phyloP scores from a whole-genome alignment of 768 basidiomycete species.

The Lentinula edodes region DNA sequence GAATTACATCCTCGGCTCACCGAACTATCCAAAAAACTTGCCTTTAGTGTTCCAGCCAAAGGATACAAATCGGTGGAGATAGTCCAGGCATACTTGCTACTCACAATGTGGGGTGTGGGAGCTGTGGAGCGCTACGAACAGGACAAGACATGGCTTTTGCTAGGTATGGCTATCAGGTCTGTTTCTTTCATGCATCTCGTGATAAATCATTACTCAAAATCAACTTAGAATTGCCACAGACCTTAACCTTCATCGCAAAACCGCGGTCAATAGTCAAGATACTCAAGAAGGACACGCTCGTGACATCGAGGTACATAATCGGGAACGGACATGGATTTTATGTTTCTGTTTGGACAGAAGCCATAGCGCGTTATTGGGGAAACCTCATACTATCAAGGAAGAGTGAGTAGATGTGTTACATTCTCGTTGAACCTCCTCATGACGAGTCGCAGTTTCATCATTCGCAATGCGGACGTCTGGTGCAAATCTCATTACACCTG shows the following conservation, averaged over 20 bases:
- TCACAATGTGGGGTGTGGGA: constrained; percentile 87
- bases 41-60: constrained; percentile 79
- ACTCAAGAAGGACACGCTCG: constrained; percentile 76
- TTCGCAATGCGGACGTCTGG: constrained; percentile 79
- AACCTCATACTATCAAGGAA: constrained; percentile 88
- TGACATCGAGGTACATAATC: constrained; percentile 84
- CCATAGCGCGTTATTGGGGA: constrained; percentile 93
- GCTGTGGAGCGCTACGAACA: constrained; percentile 96
- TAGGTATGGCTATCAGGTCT: constrained; percentile 82
- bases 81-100: constrained; percentile 89
- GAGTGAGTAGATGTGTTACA: constrained; percentile 54
- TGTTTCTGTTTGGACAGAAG: constrained; percentile 87
- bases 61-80: constrained; percentile 95
- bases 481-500: too few relatives aligned
- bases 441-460: constrained; percentile 58
- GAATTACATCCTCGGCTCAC: constrained; percentile 78
- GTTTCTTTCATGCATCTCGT: constrained; percentile 15
- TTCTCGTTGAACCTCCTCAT: neutral
- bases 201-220: neutral
- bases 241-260: constrained; percentile 90
- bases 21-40: constrained; percentile 81
- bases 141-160: constrained; percentile 86
- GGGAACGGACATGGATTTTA: constrained; percentile 91
- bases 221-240: constrained; percentile 84
- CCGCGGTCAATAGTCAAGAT: constrained; percentile 51